Evolutionary conservation across 257 asterid species (phyloP).

Genomic region (Primulina eburnea): DNA sequence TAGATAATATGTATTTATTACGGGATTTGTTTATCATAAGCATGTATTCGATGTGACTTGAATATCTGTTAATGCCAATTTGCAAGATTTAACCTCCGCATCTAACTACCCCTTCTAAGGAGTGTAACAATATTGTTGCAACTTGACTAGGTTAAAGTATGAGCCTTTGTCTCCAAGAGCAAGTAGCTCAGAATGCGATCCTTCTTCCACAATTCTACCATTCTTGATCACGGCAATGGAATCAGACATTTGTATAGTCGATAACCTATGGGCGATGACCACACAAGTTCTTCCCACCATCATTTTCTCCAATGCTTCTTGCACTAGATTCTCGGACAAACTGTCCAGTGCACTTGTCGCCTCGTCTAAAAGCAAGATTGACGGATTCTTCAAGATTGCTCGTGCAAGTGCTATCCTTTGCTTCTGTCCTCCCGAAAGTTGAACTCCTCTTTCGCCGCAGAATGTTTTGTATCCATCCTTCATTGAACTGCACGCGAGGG

Average conservation of each 20-base stretch:
- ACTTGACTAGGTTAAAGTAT: conserved; percentile 51
- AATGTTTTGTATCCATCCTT: conserved; percentile 57
- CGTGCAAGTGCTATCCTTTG: conserved; percentile 71
- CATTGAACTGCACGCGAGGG: conserved; percentile 42
- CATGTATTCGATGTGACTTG: neutral
- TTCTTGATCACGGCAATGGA: conserved; percentile 55
- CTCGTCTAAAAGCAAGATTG: conserved; percentile 72
- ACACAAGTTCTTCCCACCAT: conserved; percentile 62
- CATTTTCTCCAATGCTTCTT: conserved; percentile 62
- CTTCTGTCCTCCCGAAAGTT: conserved; percentile 77
- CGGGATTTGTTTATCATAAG: no score
- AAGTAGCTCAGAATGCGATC: conserved; percentile 57
- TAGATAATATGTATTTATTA: no score
- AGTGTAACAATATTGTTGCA: conserved; percentile 35
- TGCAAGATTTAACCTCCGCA: no score
- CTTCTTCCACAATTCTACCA: conserved; percentile 68
- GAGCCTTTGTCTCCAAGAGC: conserved; percentile 41
- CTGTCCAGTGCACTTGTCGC: conserved; percentile 74
- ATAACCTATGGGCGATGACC: conserved; percentile 62
- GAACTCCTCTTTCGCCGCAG: conserved; percentile 77
- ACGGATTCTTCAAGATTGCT: conserved; percentile 65
- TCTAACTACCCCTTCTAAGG: neutral
- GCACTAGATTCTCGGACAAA: conserved; percentile 56
- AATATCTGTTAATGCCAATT: no score
- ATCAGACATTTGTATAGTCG: conserved; percentile 64